Conservation (phyloP, 345 rosid genomes). For the Viola odorata region DNA sequence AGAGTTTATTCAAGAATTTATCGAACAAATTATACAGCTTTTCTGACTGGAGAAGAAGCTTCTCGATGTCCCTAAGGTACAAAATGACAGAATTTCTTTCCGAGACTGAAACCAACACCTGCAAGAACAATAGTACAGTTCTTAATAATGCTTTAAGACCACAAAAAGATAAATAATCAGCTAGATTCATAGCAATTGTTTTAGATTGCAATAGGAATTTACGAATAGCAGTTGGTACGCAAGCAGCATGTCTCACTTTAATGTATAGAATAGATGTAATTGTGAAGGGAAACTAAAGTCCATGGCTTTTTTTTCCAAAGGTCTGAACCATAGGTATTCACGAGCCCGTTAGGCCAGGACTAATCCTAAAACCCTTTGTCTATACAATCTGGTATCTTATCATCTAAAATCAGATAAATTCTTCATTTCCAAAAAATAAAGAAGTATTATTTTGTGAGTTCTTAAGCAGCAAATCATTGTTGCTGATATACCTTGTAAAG, state of each 20-base stretch:
- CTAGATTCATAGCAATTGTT: too few relatives aligned
- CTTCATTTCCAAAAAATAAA: background rate
- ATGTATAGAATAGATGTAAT: too few relatives aligned
- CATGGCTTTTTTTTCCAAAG: too few relatives aligned
- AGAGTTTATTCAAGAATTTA: conserved; percentile 58
- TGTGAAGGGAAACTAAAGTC: too few relatives aligned
- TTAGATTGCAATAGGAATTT: too few relatives aligned
- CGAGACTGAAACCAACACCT: conserved; percentile 73
- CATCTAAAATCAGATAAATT: background rate
- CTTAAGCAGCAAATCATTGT: background rate
- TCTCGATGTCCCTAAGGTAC: conserved; percentile 78
- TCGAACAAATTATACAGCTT: conserved; percentile 59
- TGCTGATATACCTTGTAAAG: conserved; percentile 67
- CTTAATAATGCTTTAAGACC: conserved; percentile 3
- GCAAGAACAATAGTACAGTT: conserved; percentile 10
- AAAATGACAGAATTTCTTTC: conserved; percentile 54
- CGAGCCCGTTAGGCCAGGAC: too few relatives aligned
- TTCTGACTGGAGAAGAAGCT: conserved; percentile 69
- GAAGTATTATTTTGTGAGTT: background rate
- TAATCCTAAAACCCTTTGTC: too few relatives aligned
- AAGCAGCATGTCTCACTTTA: too few relatives aligned
- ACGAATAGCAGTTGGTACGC: too few relatives aligned
- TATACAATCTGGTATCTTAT: background rate
- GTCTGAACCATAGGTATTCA: too few relatives aligned
- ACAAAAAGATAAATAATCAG: background rate